Evolutionary conservation across 2,329 filamentous ascomycete species (phyloP).

Genomic region (Paecilomyces fulvus): DNA sequence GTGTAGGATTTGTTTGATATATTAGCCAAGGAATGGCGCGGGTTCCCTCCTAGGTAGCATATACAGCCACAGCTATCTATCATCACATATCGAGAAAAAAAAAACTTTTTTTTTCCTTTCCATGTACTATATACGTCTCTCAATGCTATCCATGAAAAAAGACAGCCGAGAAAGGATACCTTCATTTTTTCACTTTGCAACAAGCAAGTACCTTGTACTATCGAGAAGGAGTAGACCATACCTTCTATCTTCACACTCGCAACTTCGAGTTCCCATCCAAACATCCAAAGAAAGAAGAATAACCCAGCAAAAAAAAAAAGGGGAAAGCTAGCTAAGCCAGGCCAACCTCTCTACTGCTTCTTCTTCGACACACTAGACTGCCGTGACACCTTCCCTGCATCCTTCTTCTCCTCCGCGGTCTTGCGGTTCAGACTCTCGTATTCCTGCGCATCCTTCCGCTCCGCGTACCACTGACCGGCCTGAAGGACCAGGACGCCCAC

Average conservation of each 20-base stretch:
- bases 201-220: neutral
- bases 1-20: neutral
- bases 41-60: neutral
- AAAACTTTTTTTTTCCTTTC: neutral
- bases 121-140: neutral
- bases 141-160: neutral
- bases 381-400: conserved; percentile 12
- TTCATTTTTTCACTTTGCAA: neutral
- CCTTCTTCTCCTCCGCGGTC: conserved; percentile 12
- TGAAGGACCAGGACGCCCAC: conserved; percentile 88
- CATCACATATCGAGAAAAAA: neutral
- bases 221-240: neutral
- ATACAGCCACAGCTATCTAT: neutral
- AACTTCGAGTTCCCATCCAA: neutral
- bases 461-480: conserved; percentile 97
- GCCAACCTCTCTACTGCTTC: conserved; percentile 15
- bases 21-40: neutral
- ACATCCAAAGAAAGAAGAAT: neutral
- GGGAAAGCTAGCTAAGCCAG: neutral
- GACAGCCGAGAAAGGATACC: neutral
- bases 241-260: neutral
- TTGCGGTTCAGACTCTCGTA: conserved; percentile 55
- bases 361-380: conserved; percentile 22
- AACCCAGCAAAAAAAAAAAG: neutral
- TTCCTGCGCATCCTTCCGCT: conserved; percentile 83